Percentiles rank a stretch among this genome's conserved stretches.
These are phyloP conservation scores for Sordariomycetes sp. DNA, from an alignment of 2,329 filamentous ascomycete genomes.

Conservation along the genomic window DNA sequence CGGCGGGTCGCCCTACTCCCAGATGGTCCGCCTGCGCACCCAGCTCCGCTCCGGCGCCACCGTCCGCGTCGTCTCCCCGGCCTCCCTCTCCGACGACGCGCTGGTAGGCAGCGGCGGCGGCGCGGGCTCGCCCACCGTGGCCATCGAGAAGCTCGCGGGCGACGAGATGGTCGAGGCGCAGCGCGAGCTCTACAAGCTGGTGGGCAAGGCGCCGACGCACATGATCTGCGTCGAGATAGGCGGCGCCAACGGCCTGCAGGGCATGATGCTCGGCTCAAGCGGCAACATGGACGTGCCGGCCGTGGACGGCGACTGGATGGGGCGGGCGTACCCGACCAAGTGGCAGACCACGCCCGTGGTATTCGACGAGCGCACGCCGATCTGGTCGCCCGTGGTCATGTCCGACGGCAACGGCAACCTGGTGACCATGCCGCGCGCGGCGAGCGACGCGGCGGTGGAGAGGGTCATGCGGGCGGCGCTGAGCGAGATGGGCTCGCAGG, in stretches of 20 bases:
- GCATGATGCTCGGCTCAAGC: constrained; percentile 43
- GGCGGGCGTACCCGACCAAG: constrained; percentile 40
- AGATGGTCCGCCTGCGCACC: constrained; percentile 37
- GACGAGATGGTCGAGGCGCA: constrained; percentile 44
- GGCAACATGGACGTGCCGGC: constrained; percentile 38
- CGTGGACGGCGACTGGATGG: constrained; percentile 48
- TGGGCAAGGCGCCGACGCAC: constrained; percentile 33
- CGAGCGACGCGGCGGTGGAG: constrained; percentile 35
- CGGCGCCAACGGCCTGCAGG: constrained; percentile 53
- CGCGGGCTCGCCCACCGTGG: constrained; percentile 49
- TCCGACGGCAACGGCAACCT: constrained; percentile 42
- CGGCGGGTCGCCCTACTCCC: constrained; percentile 42
- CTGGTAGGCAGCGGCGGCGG: constrained; percentile 45
- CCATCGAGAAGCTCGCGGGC: constrained; percentile 47
- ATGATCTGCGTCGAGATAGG: constrained; percentile 57
- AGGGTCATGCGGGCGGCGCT: constrained; percentile 37
- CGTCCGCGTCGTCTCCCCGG: constrained; percentile 38
- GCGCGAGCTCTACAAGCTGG: constrained; percentile 38
- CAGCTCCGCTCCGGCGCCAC: constrained; percentile 37
- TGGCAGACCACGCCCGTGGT: constrained; percentile 45
- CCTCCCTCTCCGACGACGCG: constrained; percentile 37
- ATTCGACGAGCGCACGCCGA: constrained; percentile 33
- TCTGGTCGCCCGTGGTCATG: constrained; percentile 32
- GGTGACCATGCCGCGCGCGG: constrained; percentile 34
- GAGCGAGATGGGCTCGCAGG: constrained; percentile 44